Percentiles rank a stretch among this genome's conserved stretches.
Evolutionary conservation across 116 monocot species (phyloP).

Genomic region (Dioscorea cayenensis): DNA sequence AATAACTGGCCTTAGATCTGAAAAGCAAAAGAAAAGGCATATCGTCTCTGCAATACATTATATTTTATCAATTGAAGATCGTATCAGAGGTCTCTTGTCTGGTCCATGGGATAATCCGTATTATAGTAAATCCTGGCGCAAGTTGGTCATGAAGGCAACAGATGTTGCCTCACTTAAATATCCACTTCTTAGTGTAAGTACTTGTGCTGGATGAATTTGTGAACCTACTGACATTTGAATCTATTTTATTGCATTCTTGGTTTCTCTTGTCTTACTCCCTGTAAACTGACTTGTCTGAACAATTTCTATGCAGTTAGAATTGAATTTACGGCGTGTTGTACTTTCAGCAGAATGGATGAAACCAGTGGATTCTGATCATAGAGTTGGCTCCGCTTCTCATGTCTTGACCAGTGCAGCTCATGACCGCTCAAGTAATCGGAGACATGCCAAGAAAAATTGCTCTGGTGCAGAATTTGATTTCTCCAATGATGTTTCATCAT

Average conservation of each 20-base stretch:
- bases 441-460: conserved; percentile 36
- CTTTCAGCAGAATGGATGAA: conserved; percentile 77
- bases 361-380: conserved; percentile 50
- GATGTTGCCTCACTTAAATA: conserved; percentile 56
- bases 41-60: conserved; percentile 37
- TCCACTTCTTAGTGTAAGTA: conserved; percentile 69
- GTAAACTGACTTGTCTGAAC: neutral
- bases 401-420: conserved; percentile 20
- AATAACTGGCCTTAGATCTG: conserved; percentile 20
- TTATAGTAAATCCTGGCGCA: conserved; percentile 59
- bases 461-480: conserved; percentile 10
- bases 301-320: conserved; percentile 65
- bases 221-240: neutral
- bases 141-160: conserved; percentile 54
- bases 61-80: conserved; percentile 72
- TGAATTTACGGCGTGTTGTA: conserved; percentile 68
- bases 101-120: conserved; percentile 84
- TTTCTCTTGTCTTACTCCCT: neutral
- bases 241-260: neutral
- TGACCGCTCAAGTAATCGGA: conserved; percentile 33
- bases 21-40: conserved; percentile 52
- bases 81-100: conserved; percentile 52
- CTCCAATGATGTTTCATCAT: conserved; percentile 16
- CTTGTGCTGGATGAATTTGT: neutral
- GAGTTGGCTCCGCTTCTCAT: conserved; percentile 69